These are phyloP conservation scores for Phoma sp. DNA, from an alignment of 2,329 filamentous ascomycete genomes.

Conservation along the genomic window DNA sequence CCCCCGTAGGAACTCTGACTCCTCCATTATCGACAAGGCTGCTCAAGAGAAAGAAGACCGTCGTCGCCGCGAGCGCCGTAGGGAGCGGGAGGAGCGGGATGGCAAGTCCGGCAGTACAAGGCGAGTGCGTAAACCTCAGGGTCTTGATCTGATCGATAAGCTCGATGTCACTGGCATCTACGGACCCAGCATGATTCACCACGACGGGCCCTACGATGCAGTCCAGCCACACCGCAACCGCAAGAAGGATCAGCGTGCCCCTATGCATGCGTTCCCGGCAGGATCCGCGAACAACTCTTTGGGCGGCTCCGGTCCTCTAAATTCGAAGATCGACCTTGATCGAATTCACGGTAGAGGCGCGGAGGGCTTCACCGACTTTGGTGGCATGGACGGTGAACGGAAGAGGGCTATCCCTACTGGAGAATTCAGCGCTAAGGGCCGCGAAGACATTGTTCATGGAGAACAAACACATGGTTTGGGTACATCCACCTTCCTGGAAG, in stretches of 20 bases:
- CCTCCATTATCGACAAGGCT: constrained; percentile 70
- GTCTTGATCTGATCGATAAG: constrained; percentile 92
- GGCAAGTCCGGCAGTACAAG: constrained; percentile 45
- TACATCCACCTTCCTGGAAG: constrained; percentile 94
- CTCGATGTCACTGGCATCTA: constrained; percentile 96
- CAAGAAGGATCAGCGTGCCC: constrained; percentile 79
- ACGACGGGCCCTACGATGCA: constrained; percentile 96
- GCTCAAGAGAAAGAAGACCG: constrained; percentile 58
- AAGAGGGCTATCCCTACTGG: constrained; percentile 39
- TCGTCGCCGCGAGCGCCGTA: constrained; percentile 56
- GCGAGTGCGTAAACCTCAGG: constrained; percentile 50
- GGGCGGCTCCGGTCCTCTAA: constrained; percentile 84
- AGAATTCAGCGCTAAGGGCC: constrained; percentile 49
- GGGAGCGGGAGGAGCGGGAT: constrained; percentile 56
- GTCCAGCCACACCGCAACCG: constrained; percentile 94
- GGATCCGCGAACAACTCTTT: constrained; percentile 91
- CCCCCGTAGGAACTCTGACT: constrained; percentile 78
- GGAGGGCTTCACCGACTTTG: constrained; percentile 87
- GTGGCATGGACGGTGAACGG: constrained; percentile 48
- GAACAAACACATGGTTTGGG: constrained; percentile 83
- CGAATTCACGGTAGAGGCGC: constrained; percentile 84
- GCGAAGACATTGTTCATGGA: constrained; percentile 76
- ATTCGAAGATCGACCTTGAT: constrained; percentile 80
- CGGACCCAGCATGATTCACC: constrained; percentile 91
- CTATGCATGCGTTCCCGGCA: constrained; percentile 95